Percentiles rank a stretch among this genome's conserved stretches.
Conservation (phyloP, 1,284 basidiomycete genomes). For the Coniferiporia weirii region DNA sequence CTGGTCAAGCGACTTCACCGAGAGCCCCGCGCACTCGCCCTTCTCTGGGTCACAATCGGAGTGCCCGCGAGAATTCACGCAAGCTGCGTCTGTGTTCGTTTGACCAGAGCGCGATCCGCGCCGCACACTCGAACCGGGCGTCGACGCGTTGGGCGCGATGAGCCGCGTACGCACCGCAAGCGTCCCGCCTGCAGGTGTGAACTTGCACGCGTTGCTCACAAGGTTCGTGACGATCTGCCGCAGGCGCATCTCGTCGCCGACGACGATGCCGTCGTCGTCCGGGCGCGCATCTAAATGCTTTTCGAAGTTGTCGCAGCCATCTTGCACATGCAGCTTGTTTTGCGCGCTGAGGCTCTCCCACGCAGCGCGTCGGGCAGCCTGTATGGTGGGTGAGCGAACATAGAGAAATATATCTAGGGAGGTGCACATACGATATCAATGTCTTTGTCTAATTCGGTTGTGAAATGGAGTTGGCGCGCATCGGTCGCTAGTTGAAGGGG, state of each 20-base stretch:
- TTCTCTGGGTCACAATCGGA: constrained; percentile 11
- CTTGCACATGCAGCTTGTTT: constrained; percentile 3
- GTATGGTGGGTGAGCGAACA: not conserved
- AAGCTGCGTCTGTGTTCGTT: not conserved
- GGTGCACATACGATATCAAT: constrained; percentile 58
- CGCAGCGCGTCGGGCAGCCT: constrained; percentile 51
- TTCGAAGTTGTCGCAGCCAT: constrained; percentile 30
- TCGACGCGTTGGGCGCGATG: constrained; percentile 38
- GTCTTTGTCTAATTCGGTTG: constrained; percentile 63
- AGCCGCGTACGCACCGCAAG: constrained; percentile 58
- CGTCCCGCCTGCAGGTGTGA: constrained; percentile 70
- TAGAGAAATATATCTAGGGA: not conserved
- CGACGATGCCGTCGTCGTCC: constrained; percentile 58
- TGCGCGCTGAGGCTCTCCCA: constrained; percentile 33
- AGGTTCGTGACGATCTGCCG: constrained; percentile 78
- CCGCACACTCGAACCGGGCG: constrained; percentile 6
- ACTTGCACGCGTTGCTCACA: constrained; percentile 45
- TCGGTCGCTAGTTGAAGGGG: constrained; percentile 73
- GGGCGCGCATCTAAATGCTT: constrained; percentile 38
- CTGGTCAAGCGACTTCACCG: constrained; percentile 40
- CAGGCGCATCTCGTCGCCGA: constrained; percentile 78
- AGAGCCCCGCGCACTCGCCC: constrained; percentile 28
- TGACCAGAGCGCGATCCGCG: not conserved
- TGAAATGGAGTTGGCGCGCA: constrained; percentile 62
- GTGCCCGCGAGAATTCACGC: not conserved